These are phyloP conservation scores for Aspergillus aculeatinus DNA, from an alignment of 2,329 filamentous ascomycete genomes.

Conservation along the genomic window DNA sequence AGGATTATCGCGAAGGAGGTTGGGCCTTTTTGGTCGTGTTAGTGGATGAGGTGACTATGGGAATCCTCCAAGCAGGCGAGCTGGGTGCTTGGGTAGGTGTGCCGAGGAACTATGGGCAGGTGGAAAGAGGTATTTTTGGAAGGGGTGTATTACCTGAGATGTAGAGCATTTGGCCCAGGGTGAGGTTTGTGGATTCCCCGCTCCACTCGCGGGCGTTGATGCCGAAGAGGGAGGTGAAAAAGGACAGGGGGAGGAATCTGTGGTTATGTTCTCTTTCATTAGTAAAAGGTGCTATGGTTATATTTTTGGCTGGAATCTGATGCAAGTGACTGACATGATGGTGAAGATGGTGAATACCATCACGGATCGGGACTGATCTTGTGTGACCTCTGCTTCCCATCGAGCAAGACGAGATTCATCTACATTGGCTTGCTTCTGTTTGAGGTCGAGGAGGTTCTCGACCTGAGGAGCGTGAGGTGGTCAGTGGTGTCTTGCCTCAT, in stretches of 20 bases:
- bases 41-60: neutral
- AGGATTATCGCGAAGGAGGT: slow-evolving; percentile 54
- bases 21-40: slow-evolving; percentile 23
- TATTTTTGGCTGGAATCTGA: no score
- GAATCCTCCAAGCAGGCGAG: no score
- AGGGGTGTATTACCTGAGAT: slow-evolving; percentile 27
- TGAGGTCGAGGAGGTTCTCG: slow-evolving; percentile 66
- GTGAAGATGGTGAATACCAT: slow-evolving; percentile 62
- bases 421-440: slow-evolving; percentile 65
- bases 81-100: neutral
- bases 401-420: slow-evolving; percentile 64
- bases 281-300: neutral
- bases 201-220: slow-evolving; percentile 66
- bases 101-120: neutral
- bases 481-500: neutral
- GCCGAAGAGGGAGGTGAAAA: slow-evolving; percentile 65
- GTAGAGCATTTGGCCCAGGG: slow-evolving; percentile 24
- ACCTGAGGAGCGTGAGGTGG: slow-evolving; percentile 42
- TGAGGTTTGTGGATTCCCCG: slow-evolving; percentile 43
- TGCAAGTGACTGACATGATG: slow-evolving; percentile 48
- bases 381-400: slow-evolving; percentile 62
- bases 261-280: neutral
- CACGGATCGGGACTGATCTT: slow-evolving; percentile 61
- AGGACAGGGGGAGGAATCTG: slow-evolving; percentile 60
- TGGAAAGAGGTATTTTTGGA: neutral